These are phyloP conservation scores for Craterostigma plantagineum DNA, from an alignment of 257 asterid species.

Conservation along the genomic window DNA sequence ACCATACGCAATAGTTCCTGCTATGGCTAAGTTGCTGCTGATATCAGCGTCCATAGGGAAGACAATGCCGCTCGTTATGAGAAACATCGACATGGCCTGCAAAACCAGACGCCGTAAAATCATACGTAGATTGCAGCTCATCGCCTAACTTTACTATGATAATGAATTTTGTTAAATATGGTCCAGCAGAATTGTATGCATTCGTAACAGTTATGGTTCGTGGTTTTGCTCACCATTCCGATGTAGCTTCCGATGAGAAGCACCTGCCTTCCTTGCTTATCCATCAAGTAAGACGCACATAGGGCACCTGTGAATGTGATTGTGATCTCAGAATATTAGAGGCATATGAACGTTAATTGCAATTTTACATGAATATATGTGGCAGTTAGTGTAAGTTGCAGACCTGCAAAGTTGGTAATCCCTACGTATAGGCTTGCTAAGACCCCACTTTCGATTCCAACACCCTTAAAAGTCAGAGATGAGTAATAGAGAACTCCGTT, in stretches of 20 bases:
- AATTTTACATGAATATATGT: neutral
- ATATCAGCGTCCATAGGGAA: conserved; percentile 35
- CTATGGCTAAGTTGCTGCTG: conserved; percentile 36
- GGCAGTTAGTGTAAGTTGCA: conserved; percentile 6
- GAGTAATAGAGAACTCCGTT: conserved; percentile 83
- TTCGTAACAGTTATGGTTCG: neutral
- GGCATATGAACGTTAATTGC: neutral
- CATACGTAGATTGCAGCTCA: neutral
- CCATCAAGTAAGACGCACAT: conserved; percentile 63
- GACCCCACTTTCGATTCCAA: conserved; percentile 60
- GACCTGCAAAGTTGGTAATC: conserved; percentile 66
- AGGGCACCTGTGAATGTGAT: conserved; percentile 39
- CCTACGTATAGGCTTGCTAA: conserved; percentile 63
- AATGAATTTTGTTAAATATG: too few species aligned
- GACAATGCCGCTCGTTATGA: conserved; percentile 33
- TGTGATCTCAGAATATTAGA: conserved; percentile 6
- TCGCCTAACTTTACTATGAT: too few species aligned
- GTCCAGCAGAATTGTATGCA: too few species aligned
- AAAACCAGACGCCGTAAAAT: neutral
- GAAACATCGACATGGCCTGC: conserved; percentile 70
- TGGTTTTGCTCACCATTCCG: conserved; percentile 44
- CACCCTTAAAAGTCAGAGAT: conserved; percentile 65
- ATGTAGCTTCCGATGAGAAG: conserved; percentile 68
- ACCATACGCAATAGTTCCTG: conserved; percentile 57
- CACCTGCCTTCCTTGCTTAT: conserved; percentile 58